Base-by-base conservation (phyloP, 371 early-diverging fungal species). In the Mucor sp. region DNA sequence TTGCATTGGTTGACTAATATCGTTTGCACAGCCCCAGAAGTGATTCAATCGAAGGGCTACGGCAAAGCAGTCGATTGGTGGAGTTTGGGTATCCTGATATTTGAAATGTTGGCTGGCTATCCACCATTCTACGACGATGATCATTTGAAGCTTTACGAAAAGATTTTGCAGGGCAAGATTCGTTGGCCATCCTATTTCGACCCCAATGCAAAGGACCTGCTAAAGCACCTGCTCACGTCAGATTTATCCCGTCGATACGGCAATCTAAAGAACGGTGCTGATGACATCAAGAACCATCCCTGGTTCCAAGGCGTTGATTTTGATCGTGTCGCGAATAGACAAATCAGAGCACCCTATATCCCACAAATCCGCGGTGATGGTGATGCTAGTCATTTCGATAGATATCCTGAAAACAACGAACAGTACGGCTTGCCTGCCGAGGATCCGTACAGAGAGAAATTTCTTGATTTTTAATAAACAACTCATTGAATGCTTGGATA, bases 1-100 rank as follows among this genome's bases (percentile, higher is more conserved):
- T n/a, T 39, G 5, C 15, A 41, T 32, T 35, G 9, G 19, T 4
- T n/a, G n/a, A 60, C 37, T 50, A 17, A 27, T 30, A 9, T 25
- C 27, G 19, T 23, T 23, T 43, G 8, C 28, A 21, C 28, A 68
- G 97, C 99, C 6, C 99, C 99, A 4, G 99, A 99, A 79, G 98
- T 99, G 65, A 97, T 99, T 76, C 93, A 95, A 77, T 93, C 95
- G 59, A 94, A 95, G 81, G 98, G 96, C 30, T 98, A 99, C 75
- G 95, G 96, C 21, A 91, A 92, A 75, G 94, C 97, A 8, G 99
- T 96, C 4, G 99, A 99, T 81, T 97, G 97, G 95, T 99, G 97
- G 95, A 96, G 99, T 6, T 82, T 99, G 53, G 99, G 99, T 28
- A 90, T 99, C 50, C 84, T 99, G 43, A 93, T 99, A 43, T 99